Evolutionary conservation across 2,329 filamentous ascomycete genomes (phyloP), one percentile per base, ranked within the genome.

Genomic region (Aspergillus transmontanensis): DNA sequence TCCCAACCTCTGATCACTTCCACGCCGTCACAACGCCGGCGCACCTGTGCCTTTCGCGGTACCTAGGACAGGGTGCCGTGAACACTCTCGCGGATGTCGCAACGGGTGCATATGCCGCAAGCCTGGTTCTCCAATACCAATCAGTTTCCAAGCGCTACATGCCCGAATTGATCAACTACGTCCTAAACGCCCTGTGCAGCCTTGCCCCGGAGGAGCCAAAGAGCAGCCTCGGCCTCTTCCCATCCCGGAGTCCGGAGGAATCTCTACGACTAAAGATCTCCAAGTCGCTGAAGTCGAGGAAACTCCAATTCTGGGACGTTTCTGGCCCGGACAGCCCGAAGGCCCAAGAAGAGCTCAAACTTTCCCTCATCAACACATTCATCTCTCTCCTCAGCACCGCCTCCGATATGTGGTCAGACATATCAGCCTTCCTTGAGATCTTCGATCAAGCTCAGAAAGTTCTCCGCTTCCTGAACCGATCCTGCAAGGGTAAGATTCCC

Each of bases 1-100:
- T 96, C 73, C 94, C 95, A 5, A 97, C 95, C 0, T 97, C 94
- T 0, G 95, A 99, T 78, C 94, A 98, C 79, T 99, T 98, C 78
- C 95, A 99, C 72, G 90, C 95, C 71, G 92, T 98, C 41, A 90
- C 93, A 46, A 99, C 95, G 1, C 95, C 95, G 2, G 91, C 94
- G 0, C 90, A 93, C 78, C 87, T 97, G 6, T 86, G 89, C n/a
- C 92, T 98, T 78, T 87, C 86, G 14, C 88, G 92, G 60, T 97
- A 91, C 78, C 84, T 99, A 30, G 92, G 90, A 1, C 88, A 97
- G 70, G 92, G 89, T 61, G 84, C 89, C 0, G 88, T 93, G 0
- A 83, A 86, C 50, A 83, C 81, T 9, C 78, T 92, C 4, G 80
- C 84, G 9, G 91, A 95, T 68, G 86, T 92, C 64, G 86, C 87